A percentile compares a stretch with the other conserved stretches of the same genome.
Evolutionary conservation across 2,329 filamentous ascomycete species (phyloP).

Genomic region (Lachnellula suecica): DNA sequence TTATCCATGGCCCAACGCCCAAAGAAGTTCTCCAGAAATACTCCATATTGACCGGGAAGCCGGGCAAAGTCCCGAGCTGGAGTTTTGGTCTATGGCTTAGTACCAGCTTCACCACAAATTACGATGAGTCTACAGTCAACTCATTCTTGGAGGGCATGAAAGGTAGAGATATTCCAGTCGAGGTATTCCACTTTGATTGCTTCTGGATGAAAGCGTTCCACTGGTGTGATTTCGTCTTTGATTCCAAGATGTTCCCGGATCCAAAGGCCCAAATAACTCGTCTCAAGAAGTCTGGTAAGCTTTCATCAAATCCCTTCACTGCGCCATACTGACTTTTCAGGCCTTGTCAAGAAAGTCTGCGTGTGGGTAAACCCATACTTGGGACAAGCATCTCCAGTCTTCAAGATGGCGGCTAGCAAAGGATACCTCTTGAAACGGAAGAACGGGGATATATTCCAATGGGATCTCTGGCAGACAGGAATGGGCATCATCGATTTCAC

Average conservation of each 20-base stretch:
- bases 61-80: conserved; percentile 68
- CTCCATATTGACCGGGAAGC: conserved; percentile 63
- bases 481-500: conserved; percentile 65
- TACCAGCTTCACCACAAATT: conserved; percentile 65
- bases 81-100: conserved; percentile 76
- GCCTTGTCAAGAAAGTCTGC: conserved; percentile 43
- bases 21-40: conserved; percentile 72
- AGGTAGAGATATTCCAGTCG: conserved; percentile 53
- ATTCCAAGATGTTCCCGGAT: conserved; percentile 56
- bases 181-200: conserved; percentile 63
- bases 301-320: too few species aligned
- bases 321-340: conserved; percentile 47
- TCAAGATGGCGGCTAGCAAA: conserved; percentile 53
- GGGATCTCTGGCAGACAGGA: conserved; percentile 64
- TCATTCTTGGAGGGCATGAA: conserved; percentile 59
- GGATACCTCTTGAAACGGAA: conserved; percentile 59
- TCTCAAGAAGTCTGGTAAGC: conserved; percentile 45
- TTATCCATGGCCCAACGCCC: conserved; percentile 69
- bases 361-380: conserved; percentile 66
- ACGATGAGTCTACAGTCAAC: conserved; percentile 57
- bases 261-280: conserved; percentile 53
- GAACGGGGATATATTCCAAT: conserved; percentile 60
- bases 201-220: conserved; percentile 65
- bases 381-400: conserved; percentile 58
- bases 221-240: conserved; percentile 64